Evolutionary conservation across 306 rosid species (phyloP).

Genomic region (Amphicarpaea edgeworthii): DNA sequence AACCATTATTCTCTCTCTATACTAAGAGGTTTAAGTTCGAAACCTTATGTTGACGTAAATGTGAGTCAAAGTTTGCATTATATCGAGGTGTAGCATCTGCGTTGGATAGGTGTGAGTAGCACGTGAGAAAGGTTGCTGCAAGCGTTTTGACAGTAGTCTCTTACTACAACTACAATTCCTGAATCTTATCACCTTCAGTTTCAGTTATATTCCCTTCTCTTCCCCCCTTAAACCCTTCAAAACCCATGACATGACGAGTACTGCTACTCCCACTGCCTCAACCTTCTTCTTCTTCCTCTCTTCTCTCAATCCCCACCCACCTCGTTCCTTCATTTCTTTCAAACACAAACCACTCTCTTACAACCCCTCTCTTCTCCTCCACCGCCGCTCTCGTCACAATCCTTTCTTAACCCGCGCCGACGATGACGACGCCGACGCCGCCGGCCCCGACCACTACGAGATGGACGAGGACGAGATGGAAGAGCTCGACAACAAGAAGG

Average conservation of each 20-base stretch:
- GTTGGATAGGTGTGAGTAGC: too few species aligned
- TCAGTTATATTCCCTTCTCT: too few species aligned
- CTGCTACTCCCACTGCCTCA: neutral
- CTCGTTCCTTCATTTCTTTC: conserved; percentile 41
- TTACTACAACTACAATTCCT: too few species aligned
- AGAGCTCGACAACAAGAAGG: conserved; percentile 89
- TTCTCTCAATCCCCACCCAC: conserved; percentile 25
- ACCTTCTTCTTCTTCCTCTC: conserved; percentile 44
- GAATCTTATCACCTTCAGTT: too few species aligned
- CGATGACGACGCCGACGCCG: conserved; percentile 72
- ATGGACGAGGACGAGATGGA: conserved; percentile 89
- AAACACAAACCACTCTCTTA: conserved; percentile 45
- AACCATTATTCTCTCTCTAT: too few species aligned
- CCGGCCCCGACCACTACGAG: conserved; percentile 77
- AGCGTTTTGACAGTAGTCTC: too few species aligned
- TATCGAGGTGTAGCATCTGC: too few species aligned
- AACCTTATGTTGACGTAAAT: too few species aligned
- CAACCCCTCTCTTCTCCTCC: conserved; percentile 15
- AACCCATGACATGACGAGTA: conserved; percentile 5
- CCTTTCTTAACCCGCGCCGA: conserved; percentile 69
- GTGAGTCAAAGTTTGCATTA: too few species aligned
- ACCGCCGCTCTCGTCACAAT: conserved; percentile 34
- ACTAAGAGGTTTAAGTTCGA: too few species aligned
- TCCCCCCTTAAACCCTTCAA: neutral
- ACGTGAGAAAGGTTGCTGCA: too few species aligned